Base-by-base conservation (phyloP, 345 rosid species). In the Hypericum perforatum region DNA sequence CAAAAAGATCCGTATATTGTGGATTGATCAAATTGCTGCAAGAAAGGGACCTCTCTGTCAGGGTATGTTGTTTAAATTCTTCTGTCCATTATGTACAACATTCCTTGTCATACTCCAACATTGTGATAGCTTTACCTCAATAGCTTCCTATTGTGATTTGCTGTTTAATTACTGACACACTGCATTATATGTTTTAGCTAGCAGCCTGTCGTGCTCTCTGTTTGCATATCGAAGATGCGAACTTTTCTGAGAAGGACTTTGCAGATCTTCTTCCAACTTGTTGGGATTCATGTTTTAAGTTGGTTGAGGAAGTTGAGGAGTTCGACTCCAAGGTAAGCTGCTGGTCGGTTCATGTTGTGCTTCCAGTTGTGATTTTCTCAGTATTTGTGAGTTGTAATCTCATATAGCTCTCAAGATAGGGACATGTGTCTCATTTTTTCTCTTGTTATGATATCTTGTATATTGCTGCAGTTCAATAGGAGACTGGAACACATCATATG, bases 161-260 rank as follows among this genome's bases (percentile, higher is more conserved):
- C 37, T 39, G 52, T 43, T 67, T 69, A 40, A 63, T 44, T 57
- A 59, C 70, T 79, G 70, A 68, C 49, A 22, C 70, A 41, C 54
- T 69, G 38, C 56, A 59, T 68, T 70, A 67, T 8, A 61, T 66
- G 63, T 57, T 71, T 58, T 64, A 92, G 98, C 79, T 92, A 75
- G 98, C 97, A 68, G 97, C 98, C 62, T 88, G 97, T 70, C 78
- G 98, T 51, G 81, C 98, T 52, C 67, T 88, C 74, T 92, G 90
- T 80, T 75, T 68, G 52, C 94, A 92, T 62, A 66, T 92, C 53
- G 97, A 92, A 74, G 98, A 92, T 78, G 94, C 98, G 41, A 88
- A 88, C 72, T 92, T 92, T 52, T 77, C 87, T 41, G 83, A 85
- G 62, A 69, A 53, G 58, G 77, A 71, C 56, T 92, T 92, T 64